phyloP scores from a whole-genome alignment of 2,329 filamentous ascomycete genomes.

The Diaporthe caulivora region DNA sequence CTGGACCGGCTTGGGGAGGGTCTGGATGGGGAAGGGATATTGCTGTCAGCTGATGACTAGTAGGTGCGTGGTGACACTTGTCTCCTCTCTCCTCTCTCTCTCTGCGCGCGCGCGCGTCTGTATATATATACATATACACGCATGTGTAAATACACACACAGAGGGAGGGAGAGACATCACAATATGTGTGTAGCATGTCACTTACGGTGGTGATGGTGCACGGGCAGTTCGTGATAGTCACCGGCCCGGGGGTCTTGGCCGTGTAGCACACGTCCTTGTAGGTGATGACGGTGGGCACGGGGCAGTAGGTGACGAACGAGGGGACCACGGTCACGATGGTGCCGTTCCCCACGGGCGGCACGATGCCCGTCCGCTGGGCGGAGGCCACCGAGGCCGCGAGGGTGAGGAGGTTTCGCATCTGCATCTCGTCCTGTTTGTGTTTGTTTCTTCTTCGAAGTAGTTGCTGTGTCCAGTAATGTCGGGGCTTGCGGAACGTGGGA shows the following conservation, averaged over 20 bases:
- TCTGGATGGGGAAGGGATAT: background rate
- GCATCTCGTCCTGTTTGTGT: constrained; percentile 45
- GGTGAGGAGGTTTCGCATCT: constrained; percentile 45
- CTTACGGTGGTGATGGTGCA: constrained; percentile 56
- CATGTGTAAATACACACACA: background rate
- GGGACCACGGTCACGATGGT: constrained; percentile 47
- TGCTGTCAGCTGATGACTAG: background rate
- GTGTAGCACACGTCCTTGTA: constrained; percentile 65
- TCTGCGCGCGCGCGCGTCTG: background rate
- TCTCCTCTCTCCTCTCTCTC: too few relatives aligned
- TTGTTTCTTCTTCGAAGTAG: background rate
- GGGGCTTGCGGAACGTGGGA: background rate
- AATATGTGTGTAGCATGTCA: background rate
- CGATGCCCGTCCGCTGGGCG: constrained; percentile 44
- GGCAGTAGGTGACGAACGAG: constrained; percentile 56
- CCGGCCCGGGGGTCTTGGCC: constrained; percentile 59
- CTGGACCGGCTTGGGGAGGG: background rate
- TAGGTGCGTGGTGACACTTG: too few relatives aligned
- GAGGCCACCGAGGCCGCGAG: constrained; percentile 43
- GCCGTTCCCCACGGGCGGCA: background rate
- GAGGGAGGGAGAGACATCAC: too few relatives aligned
- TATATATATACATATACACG: background rate
- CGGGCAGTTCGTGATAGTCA: constrained; percentile 68
- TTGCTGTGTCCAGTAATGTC: background rate
- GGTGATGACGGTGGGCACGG: constrained; percentile 63